Base-by-base conservation (phyloP, 2,329 filamentous ascomycete species). In the Camillea tinctor region DNA sequence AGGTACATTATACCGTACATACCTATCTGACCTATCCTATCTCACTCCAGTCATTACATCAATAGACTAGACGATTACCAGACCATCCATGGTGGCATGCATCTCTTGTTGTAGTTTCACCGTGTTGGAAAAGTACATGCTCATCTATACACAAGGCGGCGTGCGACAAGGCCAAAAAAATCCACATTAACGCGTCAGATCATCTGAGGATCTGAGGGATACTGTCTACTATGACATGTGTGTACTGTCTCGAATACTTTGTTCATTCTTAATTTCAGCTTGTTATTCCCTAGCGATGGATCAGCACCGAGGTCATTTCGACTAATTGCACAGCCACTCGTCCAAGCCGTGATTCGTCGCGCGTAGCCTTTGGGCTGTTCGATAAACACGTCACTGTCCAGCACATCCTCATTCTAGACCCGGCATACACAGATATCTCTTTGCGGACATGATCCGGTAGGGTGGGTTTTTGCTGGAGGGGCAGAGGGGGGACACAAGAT, bases 301-400 rank as follows among this genome's bases (percentile, higher is more conserved):
- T 54, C 52, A 40, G 30, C 52, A 36, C 26, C 20, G 52, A 30
- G 30, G 52, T 54, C 52, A 54, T 40, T 54, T 36, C 52, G 26
- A 54, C 52, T 52, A 54, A 54, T 40, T 54, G 52, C 52, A 54
- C 52, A 19, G 52, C 52, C 52, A 54, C 52, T 40, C 30, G 24
- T 20, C 15, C 52, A 40, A 40, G 24, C 30, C 24, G 51, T 36
- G 52, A 19, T n/a, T 54, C 30, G 52, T 36, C 52, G 52, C 17
- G 24, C 52, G 30, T 13, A 24, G 11, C 20, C 24, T n/a, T 36
- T 20, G 52, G 52, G 23, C 52, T 44, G 36, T 44, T 44, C 36
- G 20, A 40, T 19, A 54, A 54, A 30, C 52, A 54, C 52, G 52
- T 54, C 52, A 54, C 24, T 54, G 23, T 24, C 51, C 20, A 23